Evolutionary conservation across 306 rosid genomes (phyloP).

Genomic region (Mimosa pudica): DNA sequence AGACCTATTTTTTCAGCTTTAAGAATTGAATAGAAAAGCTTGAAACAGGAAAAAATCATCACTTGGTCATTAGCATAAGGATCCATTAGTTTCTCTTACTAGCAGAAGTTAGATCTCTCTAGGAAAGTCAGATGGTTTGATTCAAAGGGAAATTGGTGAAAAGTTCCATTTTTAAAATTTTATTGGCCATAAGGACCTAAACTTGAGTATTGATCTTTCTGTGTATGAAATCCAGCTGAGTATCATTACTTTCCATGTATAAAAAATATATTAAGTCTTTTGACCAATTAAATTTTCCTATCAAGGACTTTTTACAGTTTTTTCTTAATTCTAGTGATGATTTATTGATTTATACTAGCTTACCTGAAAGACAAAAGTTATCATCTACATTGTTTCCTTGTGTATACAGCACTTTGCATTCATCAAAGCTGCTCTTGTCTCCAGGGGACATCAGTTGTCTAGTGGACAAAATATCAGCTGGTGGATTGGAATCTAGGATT

Average conservation of each 20-base stretch:
- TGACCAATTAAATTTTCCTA: too few species aligned
- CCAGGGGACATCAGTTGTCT: neutral
- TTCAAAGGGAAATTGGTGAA: neutral
- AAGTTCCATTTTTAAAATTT: too few species aligned
- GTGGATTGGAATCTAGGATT: neutral
- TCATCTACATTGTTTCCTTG: too few species aligned
- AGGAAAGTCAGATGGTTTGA: neutral
- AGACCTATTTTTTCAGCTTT: neutral
- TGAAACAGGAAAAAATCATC: neutral
- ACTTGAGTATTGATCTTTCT: too few species aligned
- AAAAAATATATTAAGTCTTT: too few species aligned
- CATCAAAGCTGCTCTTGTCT: neutral
- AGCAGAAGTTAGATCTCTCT: neutral
- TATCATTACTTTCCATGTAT: too few species aligned
- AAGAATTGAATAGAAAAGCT: neutral
- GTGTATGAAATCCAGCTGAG: too few species aligned
- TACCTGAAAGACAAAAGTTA: neutral
- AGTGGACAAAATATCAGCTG: neutral
- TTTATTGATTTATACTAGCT: neutral
- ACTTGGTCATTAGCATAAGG: neutral
- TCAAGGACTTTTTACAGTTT: too few species aligned
- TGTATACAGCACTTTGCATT: neutral
- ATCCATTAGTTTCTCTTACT: neutral
- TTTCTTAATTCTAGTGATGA: neutral
- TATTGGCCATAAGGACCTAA: too few species aligned